Conservation (phyloP, 306 rosid genomes). For the Begonia masoniana region DNA sequence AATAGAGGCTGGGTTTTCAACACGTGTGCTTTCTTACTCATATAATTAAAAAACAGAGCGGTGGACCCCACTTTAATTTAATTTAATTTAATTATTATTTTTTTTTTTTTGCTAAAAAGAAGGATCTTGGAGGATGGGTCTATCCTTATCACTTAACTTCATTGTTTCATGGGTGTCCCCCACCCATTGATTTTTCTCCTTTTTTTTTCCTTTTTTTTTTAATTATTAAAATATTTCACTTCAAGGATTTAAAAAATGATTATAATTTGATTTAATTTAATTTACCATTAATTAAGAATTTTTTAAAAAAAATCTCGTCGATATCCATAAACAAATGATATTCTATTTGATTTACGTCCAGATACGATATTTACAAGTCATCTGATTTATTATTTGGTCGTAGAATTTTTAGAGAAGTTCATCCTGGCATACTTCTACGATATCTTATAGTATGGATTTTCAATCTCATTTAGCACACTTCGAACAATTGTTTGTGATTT, state of each 20-base stretch:
- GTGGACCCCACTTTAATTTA: conserved; percentile 7
- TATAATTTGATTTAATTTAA: too few relatives aligned
- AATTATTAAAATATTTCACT: background rate
- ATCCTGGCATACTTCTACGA: too few relatives aligned
- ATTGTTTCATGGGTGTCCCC: conserved; percentile 8
- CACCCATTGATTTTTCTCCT: background rate
- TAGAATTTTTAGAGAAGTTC: too few relatives aligned
- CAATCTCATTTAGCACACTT: too few relatives aligned
- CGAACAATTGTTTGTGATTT: too few relatives aligned
- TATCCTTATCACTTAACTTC: conserved; percentile 8
- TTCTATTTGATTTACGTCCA: too few relatives aligned
- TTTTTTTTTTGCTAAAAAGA: conserved; percentile 7
- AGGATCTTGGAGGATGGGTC: conserved; percentile 11
- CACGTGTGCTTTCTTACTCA: conserved; percentile 7
- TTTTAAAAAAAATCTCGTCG: too few relatives aligned
- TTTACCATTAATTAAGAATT: too few relatives aligned
- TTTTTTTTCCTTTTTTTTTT: background rate
- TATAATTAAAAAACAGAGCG: background rate
- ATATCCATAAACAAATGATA: too few relatives aligned
- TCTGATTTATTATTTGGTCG: too few relatives aligned
- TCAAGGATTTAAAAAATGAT: background rate
- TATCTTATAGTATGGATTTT: too few relatives aligned
- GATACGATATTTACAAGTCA: too few relatives aligned
- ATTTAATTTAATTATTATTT: background rate
- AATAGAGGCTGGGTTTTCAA: background rate